Percentiles rank a stretch among this genome's conserved stretches.
These are phyloP conservation scores for Hortaea werneckii DNA, from an alignment of 2,329 filamentous ascomycete species.

Conservation along the genomic window DNA sequence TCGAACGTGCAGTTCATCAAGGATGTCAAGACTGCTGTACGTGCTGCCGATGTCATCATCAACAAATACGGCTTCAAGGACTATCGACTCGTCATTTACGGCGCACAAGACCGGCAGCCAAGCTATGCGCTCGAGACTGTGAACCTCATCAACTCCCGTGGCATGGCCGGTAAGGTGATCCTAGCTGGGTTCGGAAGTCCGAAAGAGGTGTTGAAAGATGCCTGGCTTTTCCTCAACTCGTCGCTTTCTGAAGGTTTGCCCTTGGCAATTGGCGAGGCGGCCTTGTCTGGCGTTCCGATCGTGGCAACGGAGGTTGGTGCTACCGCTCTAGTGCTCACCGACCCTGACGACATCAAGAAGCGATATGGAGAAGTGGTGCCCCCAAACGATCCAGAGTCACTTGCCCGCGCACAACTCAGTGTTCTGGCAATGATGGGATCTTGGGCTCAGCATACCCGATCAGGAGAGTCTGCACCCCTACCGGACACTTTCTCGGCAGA, in stretches of 20 bases:
- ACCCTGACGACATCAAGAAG: too few relatives aligned
- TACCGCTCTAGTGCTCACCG: too few relatives aligned
- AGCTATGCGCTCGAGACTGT: constrained; percentile 45
- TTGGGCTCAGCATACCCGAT: too few relatives aligned
- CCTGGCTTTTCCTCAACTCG: constrained; percentile 46
- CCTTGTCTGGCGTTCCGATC: constrained; percentile 36
- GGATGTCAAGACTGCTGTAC: constrained; percentile 50
- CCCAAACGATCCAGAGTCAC: too few relatives aligned
- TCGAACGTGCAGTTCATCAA: constrained; percentile 47
- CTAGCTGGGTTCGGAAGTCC: constrained; percentile 45
- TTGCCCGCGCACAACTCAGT: too few relatives aligned
- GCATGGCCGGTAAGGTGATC: constrained; percentile 34
- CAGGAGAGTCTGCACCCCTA: too few relatives aligned
- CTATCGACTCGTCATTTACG: constrained; percentile 49
- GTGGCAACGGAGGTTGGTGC: not conserved
- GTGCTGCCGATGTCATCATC: constrained; percentile 50
- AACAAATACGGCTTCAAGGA: constrained; percentile 51
- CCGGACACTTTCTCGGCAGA: too few relatives aligned
- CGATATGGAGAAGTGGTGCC: too few relatives aligned
- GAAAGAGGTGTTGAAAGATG: constrained; percentile 44
- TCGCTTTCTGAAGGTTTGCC: constrained; percentile 37
- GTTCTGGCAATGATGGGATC: too few relatives aligned
- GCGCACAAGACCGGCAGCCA: constrained; percentile 48
- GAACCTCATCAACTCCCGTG: constrained; percentile 41
- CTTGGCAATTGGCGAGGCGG: constrained; percentile 37